Percentiles rank a stretch among this genome's conserved stretches.
These are phyloP conservation scores for Vanderwaltozyma polyspora DNA, from an alignment of 805 yeast species.

Conservation along the genomic window DNA sequence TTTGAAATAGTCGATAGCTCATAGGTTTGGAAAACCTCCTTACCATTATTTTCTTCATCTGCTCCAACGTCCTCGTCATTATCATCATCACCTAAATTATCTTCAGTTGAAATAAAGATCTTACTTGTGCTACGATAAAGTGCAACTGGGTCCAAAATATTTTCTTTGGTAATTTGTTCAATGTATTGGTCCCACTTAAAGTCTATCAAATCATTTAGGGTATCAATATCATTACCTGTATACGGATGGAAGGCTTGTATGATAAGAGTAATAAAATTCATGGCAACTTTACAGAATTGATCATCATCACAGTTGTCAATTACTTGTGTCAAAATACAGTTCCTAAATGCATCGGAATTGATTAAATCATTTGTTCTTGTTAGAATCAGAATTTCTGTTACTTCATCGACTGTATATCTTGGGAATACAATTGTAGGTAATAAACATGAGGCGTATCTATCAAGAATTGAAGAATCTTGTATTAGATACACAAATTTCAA, in stretches of 20 bases:
- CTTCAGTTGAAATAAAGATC: constrained; percentile 26
- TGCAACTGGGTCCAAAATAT: constrained; percentile 16
- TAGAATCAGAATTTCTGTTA: constrained; percentile 12
- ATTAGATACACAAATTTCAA: constrained; percentile 19
- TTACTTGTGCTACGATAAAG: constrained; percentile 24
- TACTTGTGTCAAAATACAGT: constrained; percentile 6
- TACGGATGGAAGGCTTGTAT: constrained; percentile 24
- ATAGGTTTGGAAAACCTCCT: constrained; percentile 14
- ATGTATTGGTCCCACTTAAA: constrained; percentile 23
- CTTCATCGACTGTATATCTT: constrained; percentile 17
- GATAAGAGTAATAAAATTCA: constrained; percentile 20
- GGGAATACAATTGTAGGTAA: constrained; percentile 24
- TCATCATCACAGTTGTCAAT: constrained; percentile 7
- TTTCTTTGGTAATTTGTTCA: constrained; percentile 9
- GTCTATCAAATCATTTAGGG: constrained; percentile 21
- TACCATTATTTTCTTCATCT: constrained; percentile 1
- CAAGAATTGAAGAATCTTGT: constrained; percentile 15
- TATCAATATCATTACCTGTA: constrained; percentile 23
- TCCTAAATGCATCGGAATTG: constrained; percentile 5
- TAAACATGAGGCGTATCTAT: constrained; percentile 17
- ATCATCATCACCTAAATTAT: constrained; percentile 15
- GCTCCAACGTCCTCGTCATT: constrained; percentile 5
- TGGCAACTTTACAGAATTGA: constrained; percentile 8
- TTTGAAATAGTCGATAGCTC: constrained; percentile 54
- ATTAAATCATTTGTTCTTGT: constrained; percentile 11